phyloP scores from a whole-genome alignment of 192 early-diverging fungal genomes.

The Coemansia asiatica region DNA sequence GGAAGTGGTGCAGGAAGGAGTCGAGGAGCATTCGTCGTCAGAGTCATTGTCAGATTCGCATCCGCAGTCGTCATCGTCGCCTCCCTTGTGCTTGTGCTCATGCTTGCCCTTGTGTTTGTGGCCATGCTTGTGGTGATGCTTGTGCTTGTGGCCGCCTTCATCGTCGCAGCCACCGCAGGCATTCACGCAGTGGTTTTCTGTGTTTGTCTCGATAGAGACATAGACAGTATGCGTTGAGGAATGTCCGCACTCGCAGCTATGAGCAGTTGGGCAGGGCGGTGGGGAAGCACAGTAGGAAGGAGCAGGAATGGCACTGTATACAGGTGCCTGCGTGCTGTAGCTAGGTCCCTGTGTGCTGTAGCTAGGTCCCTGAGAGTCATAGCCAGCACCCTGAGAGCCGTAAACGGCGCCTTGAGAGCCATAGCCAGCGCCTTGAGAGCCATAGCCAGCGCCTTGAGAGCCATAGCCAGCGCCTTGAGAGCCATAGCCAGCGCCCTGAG shows the following conservation, averaged over 20 bases:
- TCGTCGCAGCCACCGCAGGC: constrained; percentile 18
- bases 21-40: constrained; percentile 11
- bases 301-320: neutral
- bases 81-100: constrained; percentile 21
- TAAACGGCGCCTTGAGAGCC: neutral
- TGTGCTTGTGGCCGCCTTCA: constrained; percentile 11
- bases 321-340: neutral
- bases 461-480: neutral
- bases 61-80: neutral
- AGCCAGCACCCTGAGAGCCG: neutral
- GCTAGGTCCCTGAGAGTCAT: neutral
- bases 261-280: neutral
- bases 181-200: constrained; percentile 8
- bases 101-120: constrained; percentile 16
- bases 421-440: neutral
- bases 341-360: neutral
- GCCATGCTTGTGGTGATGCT: constrained; percentile 14
- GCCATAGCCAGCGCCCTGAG: neutral
- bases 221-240: constrained; percentile 36
- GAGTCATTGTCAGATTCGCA: constrained; percentile 2
- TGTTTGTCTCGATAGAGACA: constrained; percentile 45
- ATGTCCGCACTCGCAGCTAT: neutral
- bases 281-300: constrained; percentile 7
- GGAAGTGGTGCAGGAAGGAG: constrained; percentile 10
- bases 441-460: neutral